Conservation (phyloP, 352 stramenopile genomes). For the Hyaloperonospora arabidopsidis region DNA sequence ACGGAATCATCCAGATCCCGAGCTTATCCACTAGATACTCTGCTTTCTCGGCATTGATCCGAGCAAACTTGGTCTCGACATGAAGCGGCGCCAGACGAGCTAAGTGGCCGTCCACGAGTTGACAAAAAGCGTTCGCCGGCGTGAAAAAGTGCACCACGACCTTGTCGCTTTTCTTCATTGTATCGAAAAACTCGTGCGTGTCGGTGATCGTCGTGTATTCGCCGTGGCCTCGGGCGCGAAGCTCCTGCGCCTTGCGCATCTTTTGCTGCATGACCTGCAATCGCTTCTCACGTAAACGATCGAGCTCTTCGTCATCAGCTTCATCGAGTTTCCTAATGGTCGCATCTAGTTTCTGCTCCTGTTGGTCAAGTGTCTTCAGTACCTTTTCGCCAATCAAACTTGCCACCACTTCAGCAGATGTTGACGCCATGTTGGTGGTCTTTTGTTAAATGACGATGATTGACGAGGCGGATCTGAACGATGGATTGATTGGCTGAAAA, state of each 20-base stretch:
- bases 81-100: slow-evolving; percentile 84
- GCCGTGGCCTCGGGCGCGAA: slow-evolving; percentile 75
- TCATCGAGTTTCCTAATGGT: slow-evolving; percentile 78
- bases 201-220: slow-evolving; percentile 86
- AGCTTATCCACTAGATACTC: slow-evolving; percentile 95
- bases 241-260: slow-evolving; percentile 56
- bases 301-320: slow-evolving; percentile 85
- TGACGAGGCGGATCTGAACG: slow-evolving; percentile 1
- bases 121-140: slow-evolving; percentile 87
- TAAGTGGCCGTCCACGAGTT: slow-evolving; percentile 91
- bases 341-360: slow-evolving; percentile 79
- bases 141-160: slow-evolving; percentile 95
- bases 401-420: slow-evolving; percentile 59
- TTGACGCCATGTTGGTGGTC: slow-evolving; percentile 34
- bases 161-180: slow-evolving; percentile 87
- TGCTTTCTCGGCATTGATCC: slow-evolving; percentile 94
- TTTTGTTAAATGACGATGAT: slow-evolving; percentile 1
- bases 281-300: slow-evolving; percentile 77
- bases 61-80: slow-evolving; percentile 92
- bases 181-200: slow-evolving; percentile 93
- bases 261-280: slow-evolving; percentile 71
- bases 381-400: slow-evolving; percentile 81
- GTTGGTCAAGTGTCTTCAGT: slow-evolving; percentile 79
- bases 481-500: slow-evolving; percentile 10
- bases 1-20: slow-evolving; percentile 94